Evolutionary conservation across 768 basidiomycete genomes (phyloP).

Genomic region (Mycena alexandri): DNA sequence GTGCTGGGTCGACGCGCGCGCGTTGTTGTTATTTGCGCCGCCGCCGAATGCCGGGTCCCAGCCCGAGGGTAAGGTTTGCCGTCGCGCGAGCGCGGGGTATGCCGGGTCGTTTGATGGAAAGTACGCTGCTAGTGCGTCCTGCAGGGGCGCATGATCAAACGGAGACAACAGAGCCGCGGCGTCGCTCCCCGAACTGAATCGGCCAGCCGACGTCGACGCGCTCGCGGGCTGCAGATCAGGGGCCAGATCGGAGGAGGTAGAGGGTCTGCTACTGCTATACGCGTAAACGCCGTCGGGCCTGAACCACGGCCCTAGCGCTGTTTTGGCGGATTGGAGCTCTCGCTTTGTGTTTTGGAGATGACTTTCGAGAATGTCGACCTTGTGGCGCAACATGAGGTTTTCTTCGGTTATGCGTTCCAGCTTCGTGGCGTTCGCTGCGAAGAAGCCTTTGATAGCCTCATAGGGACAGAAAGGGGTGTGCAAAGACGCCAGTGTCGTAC

Average conservation of each 20-base stretch:
- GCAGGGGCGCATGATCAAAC: slow-evolving; percentile 26
- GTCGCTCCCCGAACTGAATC: slow-evolving; percentile 50
- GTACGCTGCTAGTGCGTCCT: slow-evolving; percentile 47
- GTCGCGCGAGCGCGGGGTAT: slow-evolving; percentile 26
- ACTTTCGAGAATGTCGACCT: slow-evolving; percentile 70
- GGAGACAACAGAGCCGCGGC: background rate
- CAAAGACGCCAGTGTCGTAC: slow-evolving; percentile 46
- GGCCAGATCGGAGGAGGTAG: slow-evolving; percentile 43
- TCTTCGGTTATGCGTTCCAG: slow-evolving; percentile 66
- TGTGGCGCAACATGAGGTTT: slow-evolving; percentile 72
- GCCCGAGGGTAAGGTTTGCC: slow-evolving; percentile 28
- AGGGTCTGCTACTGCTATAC: slow-evolving; percentile 29
- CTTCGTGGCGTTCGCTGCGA: slow-evolving; percentile 56
- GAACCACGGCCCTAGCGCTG: slow-evolving; percentile 78
- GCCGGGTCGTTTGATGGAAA: slow-evolving; percentile 45
- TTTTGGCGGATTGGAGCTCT: slow-evolving; percentile 69
- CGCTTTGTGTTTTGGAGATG: slow-evolving; percentile 61
- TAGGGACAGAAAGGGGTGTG: slow-evolving; percentile 67
- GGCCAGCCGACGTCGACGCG: slow-evolving; percentile 55
- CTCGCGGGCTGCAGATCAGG: slow-evolving; percentile 39
- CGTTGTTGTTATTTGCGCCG: slow-evolving; percentile 31
- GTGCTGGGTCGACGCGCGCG: slow-evolving; percentile 45
- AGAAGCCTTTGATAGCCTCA: slow-evolving; percentile 72
- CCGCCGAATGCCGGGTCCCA: slow-evolving; percentile 35
- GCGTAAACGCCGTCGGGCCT: slow-evolving; percentile 48